These are phyloP conservation scores for Papiliotrema terrestris DNA, from an alignment of 1,284 basidiomycete species.

Conservation along the genomic window DNA sequence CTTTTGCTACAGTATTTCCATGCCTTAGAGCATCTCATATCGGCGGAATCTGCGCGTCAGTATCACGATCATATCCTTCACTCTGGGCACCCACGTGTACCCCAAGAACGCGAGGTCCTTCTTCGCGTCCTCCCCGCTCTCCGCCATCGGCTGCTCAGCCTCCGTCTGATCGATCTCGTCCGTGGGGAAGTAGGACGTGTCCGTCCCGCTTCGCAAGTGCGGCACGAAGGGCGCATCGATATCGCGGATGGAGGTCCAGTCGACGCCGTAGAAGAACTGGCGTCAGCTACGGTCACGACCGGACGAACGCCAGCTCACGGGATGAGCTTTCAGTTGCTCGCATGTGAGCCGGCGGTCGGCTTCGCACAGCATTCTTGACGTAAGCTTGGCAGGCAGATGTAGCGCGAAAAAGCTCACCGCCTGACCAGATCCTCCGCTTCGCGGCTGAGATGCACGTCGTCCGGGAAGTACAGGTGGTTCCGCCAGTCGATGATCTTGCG, in stretches of 20 bases:
- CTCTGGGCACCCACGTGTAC: slow-evolving; percentile 52
- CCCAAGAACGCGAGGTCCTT: slow-evolving; percentile 90
- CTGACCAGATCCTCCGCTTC: slow-evolving; percentile 91
- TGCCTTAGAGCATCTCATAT: slow-evolving; percentile 43
- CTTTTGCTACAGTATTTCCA: not conserved
- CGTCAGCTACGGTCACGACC: not conserved
- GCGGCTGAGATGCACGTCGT: slow-evolving; percentile 88
- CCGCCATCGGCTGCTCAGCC: slow-evolving; percentile 58
- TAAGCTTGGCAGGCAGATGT: not conserved
- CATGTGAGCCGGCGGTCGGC: slow-evolving; percentile 73
- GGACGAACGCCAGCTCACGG: slow-evolving; percentile 41
- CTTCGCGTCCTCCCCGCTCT: slow-evolving; percentile 65
- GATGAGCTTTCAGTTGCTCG: slow-evolving; percentile 87
- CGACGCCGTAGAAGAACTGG: slow-evolving; percentile 90
- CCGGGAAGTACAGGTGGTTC: slow-evolving; percentile 86
- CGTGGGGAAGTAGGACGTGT: slow-evolving; percentile 95
- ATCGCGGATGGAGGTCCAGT: slow-evolving; percentile 84
- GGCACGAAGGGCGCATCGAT: slow-evolving; percentile 97
- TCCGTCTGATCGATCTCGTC: slow-evolving; percentile 83
- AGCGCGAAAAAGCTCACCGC: slow-evolving; percentile 51
- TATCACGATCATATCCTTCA: slow-evolving; percentile 5
- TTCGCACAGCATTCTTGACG: slow-evolving; percentile 70
- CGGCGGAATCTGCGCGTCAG: slow-evolving; percentile 36
- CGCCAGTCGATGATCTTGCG: slow-evolving; percentile 98
- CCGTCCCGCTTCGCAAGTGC: slow-evolving; percentile 83